phyloP scores from a whole-genome alignment of 1,284 basidiomycete species.

The Crepidotus sp. region DNA sequence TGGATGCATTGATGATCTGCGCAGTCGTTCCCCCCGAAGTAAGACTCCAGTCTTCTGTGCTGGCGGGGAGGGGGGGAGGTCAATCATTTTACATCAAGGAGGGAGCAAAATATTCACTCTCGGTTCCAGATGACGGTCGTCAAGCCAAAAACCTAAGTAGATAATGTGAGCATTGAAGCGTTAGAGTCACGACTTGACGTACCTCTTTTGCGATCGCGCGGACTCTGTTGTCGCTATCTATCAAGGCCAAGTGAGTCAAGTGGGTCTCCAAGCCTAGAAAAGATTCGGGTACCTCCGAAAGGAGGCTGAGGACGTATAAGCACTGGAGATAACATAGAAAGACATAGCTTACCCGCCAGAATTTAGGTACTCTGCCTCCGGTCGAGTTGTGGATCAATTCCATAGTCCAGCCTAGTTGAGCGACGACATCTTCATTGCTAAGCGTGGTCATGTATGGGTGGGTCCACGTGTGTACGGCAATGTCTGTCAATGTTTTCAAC shows the following conservation, averaged over 20 bases:
- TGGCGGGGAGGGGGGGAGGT: slow-evolving; percentile 23
- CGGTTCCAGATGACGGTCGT: slow-evolving; percentile 73
- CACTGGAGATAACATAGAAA: background rate
- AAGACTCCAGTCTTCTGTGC: slow-evolving; percentile 63
- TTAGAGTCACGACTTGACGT: slow-evolving; percentile 5
- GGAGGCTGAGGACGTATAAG: slow-evolving; percentile 5
- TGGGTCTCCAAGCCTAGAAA: background rate
- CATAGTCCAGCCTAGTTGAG: slow-evolving; percentile 74
- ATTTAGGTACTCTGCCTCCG: slow-evolving; percentile 61
- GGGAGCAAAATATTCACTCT: slow-evolving; percentile 29
- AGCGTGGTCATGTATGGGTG: slow-evolving; percentile 78
- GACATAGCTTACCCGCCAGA: slow-evolving; percentile 48
- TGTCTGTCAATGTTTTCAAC: too few relatives aligned
- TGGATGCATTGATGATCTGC: slow-evolving; percentile 34
- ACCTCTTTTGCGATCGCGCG: slow-evolving; percentile 60
- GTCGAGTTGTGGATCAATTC: slow-evolving; percentile 76
- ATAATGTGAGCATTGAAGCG: background rate
- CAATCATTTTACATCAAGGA: background rate
- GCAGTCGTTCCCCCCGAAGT: slow-evolving; percentile 24
- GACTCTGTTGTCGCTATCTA: slow-evolving; percentile 69
- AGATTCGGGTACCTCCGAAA: slow-evolving; percentile 1
- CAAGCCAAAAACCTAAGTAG: slow-evolving; percentile 49
- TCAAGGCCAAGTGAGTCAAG: slow-evolving; percentile 21
- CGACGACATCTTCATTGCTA: slow-evolving; percentile 60
- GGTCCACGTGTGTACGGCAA: slow-evolving; percentile 75